Conservation (phyloP, 2,329 filamentous ascomycete genomes). For the Microdochium bolleyi region DNA sequence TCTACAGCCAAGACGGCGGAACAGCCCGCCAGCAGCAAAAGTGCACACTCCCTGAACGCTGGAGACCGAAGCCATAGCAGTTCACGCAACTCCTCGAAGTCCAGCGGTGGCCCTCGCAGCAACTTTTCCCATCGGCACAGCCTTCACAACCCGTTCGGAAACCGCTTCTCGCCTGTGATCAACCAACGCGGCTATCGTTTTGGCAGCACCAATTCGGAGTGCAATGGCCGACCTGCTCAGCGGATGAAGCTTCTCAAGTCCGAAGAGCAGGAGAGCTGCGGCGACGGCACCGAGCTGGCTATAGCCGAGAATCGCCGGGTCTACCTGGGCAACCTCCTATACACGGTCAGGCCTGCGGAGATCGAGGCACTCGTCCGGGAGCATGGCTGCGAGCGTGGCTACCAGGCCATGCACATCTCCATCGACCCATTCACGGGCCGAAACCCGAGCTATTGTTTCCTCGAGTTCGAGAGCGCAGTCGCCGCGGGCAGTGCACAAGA, state of each 20-base stretch:
- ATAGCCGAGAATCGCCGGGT: slow-evolving; percentile 34
- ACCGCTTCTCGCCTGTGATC: background rate
- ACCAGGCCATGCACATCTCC: slow-evolving; percentile 57
- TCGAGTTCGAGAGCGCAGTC: slow-evolving; percentile 52
- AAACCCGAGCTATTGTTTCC: slow-evolving; percentile 70
- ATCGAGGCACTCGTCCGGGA: slow-evolving; percentile 23
- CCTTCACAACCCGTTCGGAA: background rate
- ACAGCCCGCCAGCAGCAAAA: too few relatives aligned
- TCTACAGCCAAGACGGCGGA: too few relatives aligned
- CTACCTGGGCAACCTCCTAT: slow-evolving; percentile 57
- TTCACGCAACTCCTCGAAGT: too few relatives aligned
- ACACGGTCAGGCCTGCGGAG: slow-evolving; percentile 37
- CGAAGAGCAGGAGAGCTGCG: slow-evolving; percentile 1
- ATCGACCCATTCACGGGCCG: slow-evolving; percentile 59
- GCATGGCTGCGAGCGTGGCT: slow-evolving; percentile 21
- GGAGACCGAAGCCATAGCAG: too few relatives aligned
- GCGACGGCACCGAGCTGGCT: slow-evolving; percentile 8
- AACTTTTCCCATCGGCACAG: too few relatives aligned
- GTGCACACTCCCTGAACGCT: too few relatives aligned
- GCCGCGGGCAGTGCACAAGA: slow-evolving; percentile 49
- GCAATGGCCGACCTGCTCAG: background rate
- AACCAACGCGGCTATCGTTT: background rate
- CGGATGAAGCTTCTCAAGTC: background rate
- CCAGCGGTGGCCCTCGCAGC: too few relatives aligned
- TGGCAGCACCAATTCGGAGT: background rate